phyloP scores from a whole-genome alignment of 768 basidiomycete genomes.

The Amanita phalloides region DNA sequence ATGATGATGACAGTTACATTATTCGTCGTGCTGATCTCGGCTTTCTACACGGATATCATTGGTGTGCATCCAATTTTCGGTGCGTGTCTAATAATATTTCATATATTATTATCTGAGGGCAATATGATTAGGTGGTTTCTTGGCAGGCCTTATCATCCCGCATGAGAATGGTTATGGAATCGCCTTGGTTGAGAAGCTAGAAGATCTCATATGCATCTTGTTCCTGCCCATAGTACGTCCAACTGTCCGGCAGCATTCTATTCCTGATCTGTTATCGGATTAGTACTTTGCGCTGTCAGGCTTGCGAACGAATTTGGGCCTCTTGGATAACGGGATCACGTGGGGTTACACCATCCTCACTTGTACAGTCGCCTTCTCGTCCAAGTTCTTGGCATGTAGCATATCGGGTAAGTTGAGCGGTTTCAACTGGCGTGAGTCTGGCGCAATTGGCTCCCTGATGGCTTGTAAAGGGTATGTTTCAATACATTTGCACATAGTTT shows the following conservation, averaged over 20 bases:
- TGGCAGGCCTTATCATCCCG: constrained; percentile 76
- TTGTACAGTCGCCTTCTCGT: constrained; percentile 61
- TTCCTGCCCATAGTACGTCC: constrained; percentile 67
- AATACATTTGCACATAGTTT: background rate
- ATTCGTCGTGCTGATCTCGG: constrained; percentile 60
- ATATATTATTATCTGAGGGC: background rate
- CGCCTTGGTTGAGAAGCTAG: constrained; percentile 72
- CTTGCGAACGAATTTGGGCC: constrained; percentile 67
- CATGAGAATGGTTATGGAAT: constrained; percentile 77
- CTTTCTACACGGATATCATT: constrained; percentile 83
- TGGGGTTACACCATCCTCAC: constrained; percentile 80
- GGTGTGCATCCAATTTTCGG: constrained; percentile 67
- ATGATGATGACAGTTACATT: constrained; percentile 74
- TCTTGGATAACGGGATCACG: constrained; percentile 61
- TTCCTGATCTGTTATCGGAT: background rate
- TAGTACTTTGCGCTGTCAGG: constrained; percentile 43
- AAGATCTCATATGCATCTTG: constrained; percentile 74
- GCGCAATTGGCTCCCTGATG: constrained; percentile 83
- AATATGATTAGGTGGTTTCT: constrained; percentile 49
- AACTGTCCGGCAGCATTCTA: background rate
- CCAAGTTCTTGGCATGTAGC: constrained; percentile 72
- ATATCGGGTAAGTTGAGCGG: constrained; percentile 45
- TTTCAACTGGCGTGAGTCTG: constrained; percentile 67
- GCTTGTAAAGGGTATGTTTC: constrained; percentile 69
- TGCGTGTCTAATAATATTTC: constrained; percentile 14